A percentile compares a stretch with the other conserved stretches of the same genome.
Evolutionary conservation across 257 asterid genomes (phyloP).

Genomic region (Fraxinus pennsylvanica): DNA sequence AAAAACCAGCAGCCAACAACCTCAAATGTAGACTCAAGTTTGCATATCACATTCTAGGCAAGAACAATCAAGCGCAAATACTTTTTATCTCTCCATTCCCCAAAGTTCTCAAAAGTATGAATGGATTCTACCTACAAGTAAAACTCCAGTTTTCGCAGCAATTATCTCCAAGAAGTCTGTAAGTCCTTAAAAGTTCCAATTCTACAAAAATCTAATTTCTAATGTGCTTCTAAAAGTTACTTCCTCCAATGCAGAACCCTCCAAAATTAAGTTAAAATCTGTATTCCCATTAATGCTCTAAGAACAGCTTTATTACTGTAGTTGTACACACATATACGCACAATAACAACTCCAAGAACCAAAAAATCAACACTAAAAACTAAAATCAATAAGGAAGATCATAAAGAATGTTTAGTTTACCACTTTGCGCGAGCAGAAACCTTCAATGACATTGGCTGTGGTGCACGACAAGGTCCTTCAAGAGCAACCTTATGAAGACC

Average conservation of each 20-base stretch:
- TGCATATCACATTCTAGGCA: background rate
- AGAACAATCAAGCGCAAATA: background rate
- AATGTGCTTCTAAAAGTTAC: background rate
- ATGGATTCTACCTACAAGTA: background rate
- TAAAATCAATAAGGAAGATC: background rate
- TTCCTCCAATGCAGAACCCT: background rate
- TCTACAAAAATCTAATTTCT: too few species aligned
- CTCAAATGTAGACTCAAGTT: background rate
- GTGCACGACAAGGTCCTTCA: slow-evolving; percentile 56
- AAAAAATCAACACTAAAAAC: background rate
- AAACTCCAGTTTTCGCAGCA: background rate
- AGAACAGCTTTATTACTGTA: too few species aligned
- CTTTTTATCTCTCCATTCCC: background rate
- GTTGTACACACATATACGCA: background rate
- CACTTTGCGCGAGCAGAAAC: slow-evolving; percentile 67
- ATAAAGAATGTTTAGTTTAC: slow-evolving; percentile 28
- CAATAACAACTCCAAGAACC: background rate
- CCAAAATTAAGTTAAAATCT: background rate
- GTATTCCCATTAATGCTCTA: background rate
- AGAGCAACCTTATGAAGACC: slow-evolving; percentile 65
- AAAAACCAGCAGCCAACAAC: background rate
- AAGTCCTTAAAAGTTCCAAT: too few species aligned
- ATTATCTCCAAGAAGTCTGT: background rate
- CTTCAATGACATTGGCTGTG: slow-evolving; percentile 60
- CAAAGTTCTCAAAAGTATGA: background rate